A percentile compares a stretch with the other conserved stretches of the same genome.
Evolutionary conservation across 176 grass and related monocot genomes (phyloP).

Genomic region (Musa beccarii): DNA sequence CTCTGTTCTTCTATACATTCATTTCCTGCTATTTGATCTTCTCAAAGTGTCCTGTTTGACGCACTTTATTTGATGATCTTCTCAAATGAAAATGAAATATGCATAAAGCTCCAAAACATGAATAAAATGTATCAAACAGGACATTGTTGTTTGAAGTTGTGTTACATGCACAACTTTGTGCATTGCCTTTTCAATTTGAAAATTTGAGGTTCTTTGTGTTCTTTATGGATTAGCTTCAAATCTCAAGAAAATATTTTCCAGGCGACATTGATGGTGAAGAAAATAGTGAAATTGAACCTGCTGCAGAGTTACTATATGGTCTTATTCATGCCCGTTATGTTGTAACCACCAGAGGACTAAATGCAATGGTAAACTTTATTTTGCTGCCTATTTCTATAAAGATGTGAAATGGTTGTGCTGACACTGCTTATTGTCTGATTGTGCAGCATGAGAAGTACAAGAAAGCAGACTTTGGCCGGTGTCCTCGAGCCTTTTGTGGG

Average conservation of each 20-base stretch:
- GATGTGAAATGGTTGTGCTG: background rate
- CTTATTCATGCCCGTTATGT: conserved; percentile 26
- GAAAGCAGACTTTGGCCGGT: conserved; percentile 16
- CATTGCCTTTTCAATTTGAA: too few relatives aligned
- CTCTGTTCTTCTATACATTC: too few relatives aligned
- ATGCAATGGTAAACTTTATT: conserved; percentile 14
- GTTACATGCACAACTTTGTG: too few relatives aligned
- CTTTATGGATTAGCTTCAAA: background rate
- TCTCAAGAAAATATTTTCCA: background rate
- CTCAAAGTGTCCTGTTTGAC: too few relatives aligned
- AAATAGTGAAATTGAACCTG: conserved; percentile 16
- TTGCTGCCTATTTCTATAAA: background rate
- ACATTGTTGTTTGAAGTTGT: too few relatives aligned
- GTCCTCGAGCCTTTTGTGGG: conserved; percentile 17
- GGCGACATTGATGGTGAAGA: conserved; percentile 14
- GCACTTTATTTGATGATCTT: too few relatives aligned
- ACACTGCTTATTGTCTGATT: background rate
- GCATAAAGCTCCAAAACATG: too few relatives aligned
- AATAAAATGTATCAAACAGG: too few relatives aligned
- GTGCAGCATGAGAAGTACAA: conserved; percentile 21
- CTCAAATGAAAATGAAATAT: too few relatives aligned
- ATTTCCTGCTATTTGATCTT: too few relatives aligned
- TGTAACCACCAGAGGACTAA: conserved; percentile 14
- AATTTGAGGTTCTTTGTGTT: too few relatives aligned
- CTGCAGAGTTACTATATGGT: conserved; percentile 18